Evolutionary conservation across 2,329 filamentous ascomycete genomes (phyloP).

Genomic region (Waltergamsia citrina): DNA sequence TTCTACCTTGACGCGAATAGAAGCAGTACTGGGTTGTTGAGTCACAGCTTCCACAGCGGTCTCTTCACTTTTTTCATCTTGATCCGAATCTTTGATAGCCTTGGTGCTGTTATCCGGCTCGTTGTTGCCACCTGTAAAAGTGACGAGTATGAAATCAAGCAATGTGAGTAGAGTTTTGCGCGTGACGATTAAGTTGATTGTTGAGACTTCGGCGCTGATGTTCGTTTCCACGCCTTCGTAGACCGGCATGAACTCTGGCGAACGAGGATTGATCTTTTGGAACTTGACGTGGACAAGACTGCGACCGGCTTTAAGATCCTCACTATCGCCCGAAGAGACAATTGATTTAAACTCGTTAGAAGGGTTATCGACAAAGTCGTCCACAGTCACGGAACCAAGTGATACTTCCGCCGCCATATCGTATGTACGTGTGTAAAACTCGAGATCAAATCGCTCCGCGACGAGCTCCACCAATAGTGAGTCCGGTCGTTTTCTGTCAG

Average conservation of each 20-base stretch:
- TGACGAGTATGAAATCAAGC: conserved; percentile 86
- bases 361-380: conserved; percentile 89
- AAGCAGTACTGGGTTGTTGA: conserved; percentile 42
- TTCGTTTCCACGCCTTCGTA: conserved; percentile 94
- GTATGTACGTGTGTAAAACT: conserved; percentile 80
- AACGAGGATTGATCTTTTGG: conserved; percentile 77
- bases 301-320: conserved; percentile 66
- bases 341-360: conserved; percentile 92
- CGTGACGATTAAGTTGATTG: conserved; percentile 92
- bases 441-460: conserved; percentile 77
- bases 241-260: conserved; percentile 84
- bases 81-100: conserved; percentile 21
- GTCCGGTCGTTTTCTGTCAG: conserved; percentile 66
- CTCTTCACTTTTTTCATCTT: conserved; percentile 26
- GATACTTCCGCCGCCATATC: conserved; percentile 92
- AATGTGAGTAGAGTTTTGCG: conserved; percentile 85
- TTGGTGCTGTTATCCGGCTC: conserved; percentile 22
- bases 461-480: conserved; percentile 82
- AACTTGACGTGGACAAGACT: conserved; percentile 87
- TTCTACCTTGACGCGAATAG: conserved; percentile 88
- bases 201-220: conserved; percentile 82
- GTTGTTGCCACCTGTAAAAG: conserved; percentile 62
- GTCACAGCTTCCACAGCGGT: conserved; percentile 22
- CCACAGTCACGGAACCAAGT: conserved; percentile 76
- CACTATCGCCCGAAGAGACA: conserved; percentile 69